These are phyloP conservation scores for Cadophora luteo-olivacea DNA, from an alignment of 2,329 filamentous ascomycete species.

Conservation along the genomic window DNA sequence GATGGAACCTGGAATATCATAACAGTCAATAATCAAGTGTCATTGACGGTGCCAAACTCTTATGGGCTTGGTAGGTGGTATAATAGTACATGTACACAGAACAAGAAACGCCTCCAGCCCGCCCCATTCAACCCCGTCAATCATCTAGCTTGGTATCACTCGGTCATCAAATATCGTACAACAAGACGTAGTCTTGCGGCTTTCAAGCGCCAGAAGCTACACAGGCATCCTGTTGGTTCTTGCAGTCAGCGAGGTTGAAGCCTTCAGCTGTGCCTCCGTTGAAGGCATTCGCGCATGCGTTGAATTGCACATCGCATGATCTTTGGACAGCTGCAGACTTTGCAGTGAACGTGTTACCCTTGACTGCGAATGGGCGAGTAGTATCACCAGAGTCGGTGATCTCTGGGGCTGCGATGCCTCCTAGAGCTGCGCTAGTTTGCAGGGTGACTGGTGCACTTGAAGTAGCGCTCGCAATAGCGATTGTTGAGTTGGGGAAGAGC, in stretches of 20 bases:
- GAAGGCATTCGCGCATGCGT: constrained; percentile 62
- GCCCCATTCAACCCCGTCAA: not conserved
- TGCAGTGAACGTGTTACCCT: constrained; percentile 63
- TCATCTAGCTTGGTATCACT: constrained; percentile 11
- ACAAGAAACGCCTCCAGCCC: constrained; percentile 1
- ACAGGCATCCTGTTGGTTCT: constrained; percentile 35
- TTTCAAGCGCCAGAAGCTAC: constrained; percentile 18
- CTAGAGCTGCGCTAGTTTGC: constrained; percentile 45
- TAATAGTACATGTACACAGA: constrained; percentile 29
- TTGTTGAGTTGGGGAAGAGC: constrained; percentile 20
- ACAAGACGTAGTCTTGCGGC: not conserved
- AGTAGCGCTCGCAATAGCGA: constrained; percentile 11
- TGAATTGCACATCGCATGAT: constrained; percentile 68
- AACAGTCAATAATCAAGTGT: constrained; percentile 10
- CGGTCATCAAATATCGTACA: constrained; percentile 14
- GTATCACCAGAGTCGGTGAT: constrained; percentile 56
- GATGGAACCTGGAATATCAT: too few relatives aligned
- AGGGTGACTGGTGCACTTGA: constrained; percentile 11
- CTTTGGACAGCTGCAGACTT: constrained; percentile 61
- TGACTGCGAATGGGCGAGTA: constrained; percentile 60
- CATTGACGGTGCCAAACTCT: constrained; percentile 13
- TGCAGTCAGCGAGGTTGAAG: constrained; percentile 35
- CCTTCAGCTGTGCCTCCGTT: constrained; percentile 52
- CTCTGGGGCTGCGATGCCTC: constrained; percentile 55
- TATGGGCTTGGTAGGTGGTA: constrained; percentile 18